A percentile compares a stretch with the other conserved stretches of the same genome.
Evolutionary conservation across 768 basidiomycete genomes (phyloP).

Genomic region (Cantharellus anzutake): DNA sequence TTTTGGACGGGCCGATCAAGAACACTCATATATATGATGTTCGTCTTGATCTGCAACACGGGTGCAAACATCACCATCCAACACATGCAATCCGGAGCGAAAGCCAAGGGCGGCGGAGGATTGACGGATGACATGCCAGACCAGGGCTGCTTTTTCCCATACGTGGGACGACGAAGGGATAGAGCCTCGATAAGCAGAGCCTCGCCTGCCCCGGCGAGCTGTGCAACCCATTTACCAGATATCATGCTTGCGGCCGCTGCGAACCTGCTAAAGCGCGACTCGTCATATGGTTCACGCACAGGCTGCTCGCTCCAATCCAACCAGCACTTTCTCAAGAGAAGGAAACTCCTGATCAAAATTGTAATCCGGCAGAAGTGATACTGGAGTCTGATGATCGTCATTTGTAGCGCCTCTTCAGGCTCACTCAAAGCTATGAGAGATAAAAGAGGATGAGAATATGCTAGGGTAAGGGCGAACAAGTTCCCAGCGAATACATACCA

Average conservation of each 20-base stretch:
- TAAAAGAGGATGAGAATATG: not conserved
- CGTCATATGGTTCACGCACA: too few species aligned
- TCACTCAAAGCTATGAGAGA: not conserved
- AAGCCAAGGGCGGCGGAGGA: not conserved
- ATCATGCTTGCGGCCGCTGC: not conserved
- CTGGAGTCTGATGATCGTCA: not conserved
- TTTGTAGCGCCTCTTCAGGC: not conserved
- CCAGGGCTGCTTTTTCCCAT: not conserved
- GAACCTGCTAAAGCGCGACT: too few species aligned
- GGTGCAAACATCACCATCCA: not conserved
- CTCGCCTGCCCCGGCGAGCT: not conserved
- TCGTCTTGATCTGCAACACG: not conserved
- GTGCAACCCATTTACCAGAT: not conserved
- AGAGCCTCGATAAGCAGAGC: not conserved
- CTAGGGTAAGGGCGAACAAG: not conserved
- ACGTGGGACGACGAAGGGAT: not conserved
- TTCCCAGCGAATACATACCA: not conserved
- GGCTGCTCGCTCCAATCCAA: too few species aligned
- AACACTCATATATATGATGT: not conserved
- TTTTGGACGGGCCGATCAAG: not conserved
- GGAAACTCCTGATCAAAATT: not conserved
- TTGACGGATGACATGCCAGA: not conserved
- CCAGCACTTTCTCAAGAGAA: not conserved
- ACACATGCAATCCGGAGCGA: not conserved
- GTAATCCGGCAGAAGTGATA: not conserved